Conservation (phyloP, 2,329 filamentous ascomycete genomes). For the Fusarium napiforme region DNA sequence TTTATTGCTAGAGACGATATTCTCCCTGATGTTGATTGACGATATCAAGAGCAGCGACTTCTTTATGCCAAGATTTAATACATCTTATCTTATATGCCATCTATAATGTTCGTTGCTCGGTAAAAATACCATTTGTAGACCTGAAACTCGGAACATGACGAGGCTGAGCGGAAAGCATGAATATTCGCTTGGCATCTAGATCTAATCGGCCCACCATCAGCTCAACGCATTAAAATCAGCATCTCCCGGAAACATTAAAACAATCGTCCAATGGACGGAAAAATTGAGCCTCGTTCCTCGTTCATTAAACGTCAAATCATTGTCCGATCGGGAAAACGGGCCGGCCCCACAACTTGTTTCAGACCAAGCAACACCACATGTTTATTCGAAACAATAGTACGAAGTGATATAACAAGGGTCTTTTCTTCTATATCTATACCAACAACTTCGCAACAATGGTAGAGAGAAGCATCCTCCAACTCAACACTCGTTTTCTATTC, state of each 20-base stretch:
- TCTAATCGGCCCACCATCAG: slow-evolving; percentile 5
- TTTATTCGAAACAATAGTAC: slow-evolving; percentile 5
- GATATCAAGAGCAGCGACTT: neutral
- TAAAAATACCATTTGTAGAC: neutral
- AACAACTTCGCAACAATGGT: neutral
- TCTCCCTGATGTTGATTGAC: neutral
- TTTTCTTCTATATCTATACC: neutral
- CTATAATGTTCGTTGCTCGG: neutral
- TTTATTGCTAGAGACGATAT: neutral
- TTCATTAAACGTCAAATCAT: slow-evolving; percentile 35
- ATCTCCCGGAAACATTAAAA: slow-evolving; percentile 24
- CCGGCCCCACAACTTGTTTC: slow-evolving; percentile 34
- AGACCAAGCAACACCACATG: slow-evolving; percentile 28
- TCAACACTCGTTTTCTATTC: slow-evolving; percentile 22
- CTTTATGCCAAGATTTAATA: neutral
- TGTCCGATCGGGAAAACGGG: slow-evolving; percentile 17
- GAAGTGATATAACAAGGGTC: slow-evolving; percentile 13
- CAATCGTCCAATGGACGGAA: slow-evolving; percentile 36
- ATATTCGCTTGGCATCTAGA: neutral
- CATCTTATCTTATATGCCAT: neutral
- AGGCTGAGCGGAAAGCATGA: slow-evolving; percentile 2
- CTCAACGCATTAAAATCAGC: slow-evolving; percentile 3
- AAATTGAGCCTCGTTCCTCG: slow-evolving; percentile 27
- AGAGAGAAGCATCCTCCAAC: neutral
- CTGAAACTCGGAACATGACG: neutral